These are phyloP conservation scores for Russula sp. DNA, from an alignment of 768 basidiomycete species.

Conservation along the genomic window DNA sequence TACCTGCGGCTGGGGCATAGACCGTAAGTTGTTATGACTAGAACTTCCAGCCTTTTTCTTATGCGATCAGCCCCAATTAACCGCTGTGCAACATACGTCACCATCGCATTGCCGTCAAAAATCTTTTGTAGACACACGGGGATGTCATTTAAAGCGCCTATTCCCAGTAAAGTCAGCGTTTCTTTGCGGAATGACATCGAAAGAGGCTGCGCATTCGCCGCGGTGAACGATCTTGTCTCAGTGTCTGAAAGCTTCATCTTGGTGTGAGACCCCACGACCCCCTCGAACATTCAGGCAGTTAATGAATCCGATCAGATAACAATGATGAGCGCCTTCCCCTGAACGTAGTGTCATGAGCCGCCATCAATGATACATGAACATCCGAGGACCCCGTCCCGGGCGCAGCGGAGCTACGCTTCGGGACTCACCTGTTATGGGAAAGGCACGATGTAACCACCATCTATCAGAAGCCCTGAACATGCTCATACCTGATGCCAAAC, in stretches of 20 bases:
- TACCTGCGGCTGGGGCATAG: constrained; percentile 4
- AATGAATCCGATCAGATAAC: constrained; percentile 3
- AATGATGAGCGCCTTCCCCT: constrained; percentile 6
- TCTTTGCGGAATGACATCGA: constrained; percentile 2
- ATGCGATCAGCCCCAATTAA: constrained; percentile 5
- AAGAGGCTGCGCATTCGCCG: neutral
- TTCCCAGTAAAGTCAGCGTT: neutral
- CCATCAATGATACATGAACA: constrained; percentile 19
- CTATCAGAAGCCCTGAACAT: constrained; percentile 1
- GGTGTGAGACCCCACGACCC: neutral
- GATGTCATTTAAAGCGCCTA: neutral
- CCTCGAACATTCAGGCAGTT: neutral
- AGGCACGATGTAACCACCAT: neutral
- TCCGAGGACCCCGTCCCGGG: neutral
- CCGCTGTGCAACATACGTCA: constrained; percentile 6
- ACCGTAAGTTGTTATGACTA: neutral
- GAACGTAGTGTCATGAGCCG: neutral
- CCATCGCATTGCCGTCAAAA: constrained; percentile 5
- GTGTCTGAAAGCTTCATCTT: neutral
- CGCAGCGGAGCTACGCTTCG: neutral
- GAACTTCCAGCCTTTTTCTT: neutral
- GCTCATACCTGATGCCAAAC: neutral
- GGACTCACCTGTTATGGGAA: neutral
- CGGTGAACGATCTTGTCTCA: neutral
- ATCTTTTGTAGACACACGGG: neutral